Conservation (phyloP, 768 basidiomycete genomes). For the Lyophyllum decastes region DNA sequence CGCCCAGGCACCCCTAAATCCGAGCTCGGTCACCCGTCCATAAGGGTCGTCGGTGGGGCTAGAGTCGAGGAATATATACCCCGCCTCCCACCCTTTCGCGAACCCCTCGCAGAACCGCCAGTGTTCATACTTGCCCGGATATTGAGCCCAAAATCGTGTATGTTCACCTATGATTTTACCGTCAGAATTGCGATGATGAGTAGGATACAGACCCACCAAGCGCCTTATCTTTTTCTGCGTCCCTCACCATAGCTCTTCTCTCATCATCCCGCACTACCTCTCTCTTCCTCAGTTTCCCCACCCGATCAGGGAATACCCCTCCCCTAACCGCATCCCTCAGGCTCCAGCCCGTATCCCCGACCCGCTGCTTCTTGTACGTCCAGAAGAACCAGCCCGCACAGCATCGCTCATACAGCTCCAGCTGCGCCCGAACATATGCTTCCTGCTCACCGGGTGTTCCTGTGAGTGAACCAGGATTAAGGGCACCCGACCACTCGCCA, state of each 20-base stretch:
- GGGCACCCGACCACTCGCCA: slow-evolving; percentile 79
- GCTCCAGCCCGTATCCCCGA: slow-evolving; percentile 76
- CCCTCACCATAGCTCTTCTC: slow-evolving; percentile 21
- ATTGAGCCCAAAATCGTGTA: slow-evolving; percentile 43
- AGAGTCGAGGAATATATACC: slow-evolving; percentile 51
- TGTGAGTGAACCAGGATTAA: slow-evolving; percentile 63
- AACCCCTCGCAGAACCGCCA: slow-evolving; percentile 71
- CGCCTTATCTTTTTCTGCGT: slow-evolving; percentile 30
- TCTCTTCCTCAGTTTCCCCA: slow-evolving; percentile 42
- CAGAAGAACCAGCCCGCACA: slow-evolving; percentile 85
- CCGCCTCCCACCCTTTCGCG: slow-evolving; percentile 71
- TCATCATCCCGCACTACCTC: slow-evolving; percentile 18
- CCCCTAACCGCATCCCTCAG: slow-evolving; percentile 62
- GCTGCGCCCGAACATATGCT: slow-evolving; percentile 61
- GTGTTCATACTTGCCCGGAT: slow-evolving; percentile 63
- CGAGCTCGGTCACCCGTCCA: slow-evolving; percentile 52
- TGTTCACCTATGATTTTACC: slow-evolving; percentile 32
- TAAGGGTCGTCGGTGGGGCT: slow-evolving; percentile 13
- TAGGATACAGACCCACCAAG: slow-evolving; percentile 23
- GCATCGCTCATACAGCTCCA: slow-evolving; percentile 59
- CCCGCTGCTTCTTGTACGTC: slow-evolving; percentile 74
- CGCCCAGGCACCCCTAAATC: slow-evolving; percentile 66
- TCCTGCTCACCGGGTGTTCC: slow-evolving; percentile 37
- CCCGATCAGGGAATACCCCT: slow-evolving; percentile 58
- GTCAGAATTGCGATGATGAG: slow-evolving; percentile 9